These are phyloP conservation scores for Monosporozyma aquatica DNA, from an alignment of 805 yeast genomes.

Conservation along the genomic window DNA sequence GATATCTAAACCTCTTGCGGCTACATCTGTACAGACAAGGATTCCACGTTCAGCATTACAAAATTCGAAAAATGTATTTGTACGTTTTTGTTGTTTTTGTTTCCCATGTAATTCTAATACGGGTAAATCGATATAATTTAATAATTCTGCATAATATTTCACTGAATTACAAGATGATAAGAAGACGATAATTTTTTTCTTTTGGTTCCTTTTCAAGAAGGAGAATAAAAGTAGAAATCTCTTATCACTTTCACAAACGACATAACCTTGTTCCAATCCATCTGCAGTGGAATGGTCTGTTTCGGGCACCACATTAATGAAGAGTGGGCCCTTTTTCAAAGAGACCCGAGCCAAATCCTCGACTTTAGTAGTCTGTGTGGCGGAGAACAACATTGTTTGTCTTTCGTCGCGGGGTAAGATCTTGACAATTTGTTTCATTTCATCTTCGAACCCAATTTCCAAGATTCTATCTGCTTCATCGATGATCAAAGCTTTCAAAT, in stretches of 20 bases:
- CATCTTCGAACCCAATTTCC: slow-evolving; percentile 98
- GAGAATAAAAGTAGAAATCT: slow-evolving; percentile 85
- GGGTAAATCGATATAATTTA: slow-evolving; percentile 93
- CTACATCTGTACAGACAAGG: slow-evolving; percentile 93
- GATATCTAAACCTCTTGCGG: slow-evolving; percentile 97
- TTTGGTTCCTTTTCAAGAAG: slow-evolving; percentile 83
- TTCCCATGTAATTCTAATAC: slow-evolving; percentile 95
- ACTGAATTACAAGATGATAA: slow-evolving; percentile 95
- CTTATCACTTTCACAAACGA: slow-evolving; percentile 92
- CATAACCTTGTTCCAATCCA: slow-evolving; percentile 97
- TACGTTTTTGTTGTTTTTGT: slow-evolving; percentile 97
- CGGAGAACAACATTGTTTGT: slow-evolving; percentile 97
- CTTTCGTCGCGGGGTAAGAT: slow-evolving; percentile 87
- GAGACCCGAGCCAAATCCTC: slow-evolving; percentile 97
- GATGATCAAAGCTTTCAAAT: slow-evolving; percentile 84
- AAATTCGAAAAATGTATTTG: slow-evolving; percentile 95
- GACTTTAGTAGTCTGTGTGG: slow-evolving; percentile 97
- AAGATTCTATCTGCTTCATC: slow-evolving; percentile 98
- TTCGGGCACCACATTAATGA: slow-evolving; percentile 85
- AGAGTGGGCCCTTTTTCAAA: slow-evolving; percentile 83
- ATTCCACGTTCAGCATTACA: slow-evolving; percentile 95
- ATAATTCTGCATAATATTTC: slow-evolving; percentile 87
- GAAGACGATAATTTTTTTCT: slow-evolving; percentile 89
- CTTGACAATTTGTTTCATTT: slow-evolving; percentile 93
- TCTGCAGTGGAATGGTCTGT: slow-evolving; percentile 85